Evolutionary conservation across 805 yeast species (phyloP).

Genomic region (Wickerhamomyces mucosus): DNA sequence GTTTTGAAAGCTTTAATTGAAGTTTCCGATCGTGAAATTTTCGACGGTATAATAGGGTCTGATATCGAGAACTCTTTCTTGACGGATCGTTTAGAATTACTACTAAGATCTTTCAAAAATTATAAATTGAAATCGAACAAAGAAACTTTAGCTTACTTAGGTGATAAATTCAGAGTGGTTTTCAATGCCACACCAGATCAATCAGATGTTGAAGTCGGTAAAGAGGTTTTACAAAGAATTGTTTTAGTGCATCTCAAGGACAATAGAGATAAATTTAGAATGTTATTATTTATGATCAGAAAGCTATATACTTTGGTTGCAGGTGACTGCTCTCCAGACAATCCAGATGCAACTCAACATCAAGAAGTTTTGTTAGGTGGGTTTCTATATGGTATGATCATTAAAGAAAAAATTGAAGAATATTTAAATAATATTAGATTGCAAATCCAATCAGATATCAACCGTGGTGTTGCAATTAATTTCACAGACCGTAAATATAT

Average conservation of each 20-base stretch:
- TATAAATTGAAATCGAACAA: conserved; percentile 71
- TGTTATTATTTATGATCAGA: conserved; percentile 90
- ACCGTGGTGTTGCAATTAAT: conserved; percentile 72
- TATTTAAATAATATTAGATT: conserved; percentile 63
- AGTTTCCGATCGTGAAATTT: conserved; percentile 89
- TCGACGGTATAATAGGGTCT: conserved; percentile 91
- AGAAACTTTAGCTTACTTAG: conserved; percentile 89
- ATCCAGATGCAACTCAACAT: conserved; percentile 99
- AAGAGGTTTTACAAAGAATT: conserved; percentile 69
- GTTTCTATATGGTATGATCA: conserved; percentile 90
- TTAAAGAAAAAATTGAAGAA: conserved; percentile 95
- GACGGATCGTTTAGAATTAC: conserved; percentile 94
- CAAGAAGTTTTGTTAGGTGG: conserved; percentile 96
- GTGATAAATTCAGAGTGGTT: conserved; percentile 92
- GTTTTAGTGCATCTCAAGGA: conserved; percentile 81
- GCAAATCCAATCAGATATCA: conserved; percentile 72
- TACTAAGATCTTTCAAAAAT: conserved; percentile 79
- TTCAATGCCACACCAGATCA: conserved; percentile 83
- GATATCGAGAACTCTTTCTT: conserved; percentile 83
- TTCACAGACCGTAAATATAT: conserved; percentile 81
- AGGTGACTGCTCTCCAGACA: conserved; percentile 93
- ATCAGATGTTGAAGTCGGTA: conserved; percentile 86
- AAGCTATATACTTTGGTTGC: conserved; percentile 91
- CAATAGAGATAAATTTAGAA: conserved; percentile 71
- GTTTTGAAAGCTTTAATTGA: conserved; percentile 83